phyloP scores from a whole-genome alignment of 805 yeast genomes.

The Hemisphaericaspora nanyangensis region DNA sequence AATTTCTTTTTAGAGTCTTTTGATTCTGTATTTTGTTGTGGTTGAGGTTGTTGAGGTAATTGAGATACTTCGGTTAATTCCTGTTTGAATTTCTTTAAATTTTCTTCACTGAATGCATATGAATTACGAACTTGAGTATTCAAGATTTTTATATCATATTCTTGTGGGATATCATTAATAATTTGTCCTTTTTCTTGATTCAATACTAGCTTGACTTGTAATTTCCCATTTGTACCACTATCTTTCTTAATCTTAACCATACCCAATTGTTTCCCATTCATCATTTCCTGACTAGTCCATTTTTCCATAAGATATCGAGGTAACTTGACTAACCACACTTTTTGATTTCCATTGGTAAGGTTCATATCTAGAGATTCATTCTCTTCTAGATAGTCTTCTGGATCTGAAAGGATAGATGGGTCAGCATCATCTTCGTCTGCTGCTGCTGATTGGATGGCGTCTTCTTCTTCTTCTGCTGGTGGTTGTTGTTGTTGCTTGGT shows the following conservation, averaged over 20 bases:
- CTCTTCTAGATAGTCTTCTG: slow-evolving; percentile 44
- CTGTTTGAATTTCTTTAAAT: slow-evolving; percentile 54
- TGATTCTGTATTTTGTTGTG: slow-evolving; percentile 30
- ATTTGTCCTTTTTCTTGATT: slow-evolving; percentile 38
- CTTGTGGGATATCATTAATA: slow-evolving; percentile 57
- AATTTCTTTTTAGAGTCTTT: slow-evolving; percentile 6
- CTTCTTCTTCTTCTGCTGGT: slow-evolving; percentile 13
- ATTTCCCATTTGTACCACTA: slow-evolving; percentile 22
- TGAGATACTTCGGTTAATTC: slow-evolving; percentile 49
- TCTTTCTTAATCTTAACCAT: slow-evolving; percentile 68
- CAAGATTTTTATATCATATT: slow-evolving; percentile 74
- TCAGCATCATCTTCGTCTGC: slow-evolving; percentile 20
- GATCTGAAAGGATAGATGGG: slow-evolving; percentile 38
- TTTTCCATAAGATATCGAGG: slow-evolving; percentile 82
- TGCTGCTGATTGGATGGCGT: slow-evolving; percentile 11
- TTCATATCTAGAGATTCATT: slow-evolving; percentile 79
- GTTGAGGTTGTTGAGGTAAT: slow-evolving; percentile 50
- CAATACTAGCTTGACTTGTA: slow-evolving; percentile 55
- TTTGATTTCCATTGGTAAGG: slow-evolving; percentile 55
- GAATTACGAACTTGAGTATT: slow-evolving; percentile 82
- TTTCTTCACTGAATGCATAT: slow-evolving; percentile 83
- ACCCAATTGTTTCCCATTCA: slow-evolving; percentile 76
- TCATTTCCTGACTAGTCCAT: slow-evolving; percentile 61
- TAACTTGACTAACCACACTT: slow-evolving; percentile 88
- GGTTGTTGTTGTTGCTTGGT: slow-evolving; percentile 13